Evolutionary conservation across 306 rosid species (phyloP).

Genomic region (Castanea mollissima): DNA sequence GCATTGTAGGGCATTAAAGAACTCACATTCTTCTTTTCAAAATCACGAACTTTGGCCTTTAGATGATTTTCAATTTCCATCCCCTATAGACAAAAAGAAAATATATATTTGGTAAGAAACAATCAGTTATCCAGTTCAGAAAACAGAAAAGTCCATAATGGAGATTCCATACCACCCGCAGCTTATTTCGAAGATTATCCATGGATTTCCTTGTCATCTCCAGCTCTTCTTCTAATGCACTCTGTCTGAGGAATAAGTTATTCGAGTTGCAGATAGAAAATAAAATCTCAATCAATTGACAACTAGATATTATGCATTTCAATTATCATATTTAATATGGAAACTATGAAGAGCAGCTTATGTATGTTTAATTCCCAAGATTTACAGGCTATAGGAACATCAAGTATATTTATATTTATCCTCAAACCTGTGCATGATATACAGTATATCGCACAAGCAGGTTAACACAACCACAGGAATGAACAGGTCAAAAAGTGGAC

Average conservation of each 20-base stretch:
- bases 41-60: constrained; percentile 62
- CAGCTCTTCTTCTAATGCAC: constrained; percentile 87
- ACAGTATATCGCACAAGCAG: neutral
- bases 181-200: constrained; percentile 70
- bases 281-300: constrained; percentile 27
- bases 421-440: neutral
- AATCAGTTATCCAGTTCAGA: neutral
- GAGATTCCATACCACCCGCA: constrained; percentile 65
- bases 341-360: neutral
- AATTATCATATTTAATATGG: neutral
- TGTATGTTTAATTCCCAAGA: constrained; percentile 4
- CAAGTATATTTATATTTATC: neutral
- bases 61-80: constrained; percentile 94
- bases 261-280: constrained; percentile 48
- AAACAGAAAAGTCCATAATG: neutral
- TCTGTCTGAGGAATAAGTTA: constrained; percentile 96
- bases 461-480: neutral
- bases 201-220: constrained; percentile 56
- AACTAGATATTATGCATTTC: neutral
- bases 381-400: neutral
- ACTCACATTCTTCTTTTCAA: constrained; percentile 82
- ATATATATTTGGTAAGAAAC: neutral
- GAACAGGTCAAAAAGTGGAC: neutral
- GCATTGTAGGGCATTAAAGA: constrained; percentile 8
- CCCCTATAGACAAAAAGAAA: constrained; percentile 61